Percentiles rank a stretch among this genome's conserved stretches.
phyloP scores from a whole-genome alignment of 345 rosid genomes.

The Noccaea bulbosa region DNA sequence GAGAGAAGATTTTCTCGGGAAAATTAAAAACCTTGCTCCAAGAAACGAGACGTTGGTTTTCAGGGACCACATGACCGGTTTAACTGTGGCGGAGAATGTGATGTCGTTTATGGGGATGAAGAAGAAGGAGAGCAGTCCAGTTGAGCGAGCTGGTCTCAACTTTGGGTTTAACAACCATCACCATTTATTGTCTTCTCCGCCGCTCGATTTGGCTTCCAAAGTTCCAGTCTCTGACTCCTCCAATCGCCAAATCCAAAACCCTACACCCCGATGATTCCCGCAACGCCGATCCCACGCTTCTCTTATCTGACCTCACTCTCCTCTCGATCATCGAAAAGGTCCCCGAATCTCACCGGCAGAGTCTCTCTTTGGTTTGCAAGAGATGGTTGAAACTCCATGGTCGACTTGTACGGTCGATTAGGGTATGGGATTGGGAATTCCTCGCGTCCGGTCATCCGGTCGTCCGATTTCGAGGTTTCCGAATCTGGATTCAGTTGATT shows the following conservation, averaged over 20 bases:
- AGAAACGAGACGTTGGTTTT: constrained; percentile 25
- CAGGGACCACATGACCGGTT: background rate
- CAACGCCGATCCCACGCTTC: constrained; percentile 63
- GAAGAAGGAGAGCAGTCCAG: constrained; percentile 50
- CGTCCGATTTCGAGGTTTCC: constrained; percentile 69
- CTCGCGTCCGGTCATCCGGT: constrained; percentile 71
- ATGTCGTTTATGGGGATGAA: constrained; percentile 54
- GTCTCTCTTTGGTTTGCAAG: constrained; percentile 77
- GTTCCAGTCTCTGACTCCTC: constrained; percentile 53
- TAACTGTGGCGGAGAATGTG: constrained; percentile 17
- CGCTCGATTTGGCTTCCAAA: constrained; percentile 63
- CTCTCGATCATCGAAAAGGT: constrained; percentile 62
- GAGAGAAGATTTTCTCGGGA: constrained; percentile 13
- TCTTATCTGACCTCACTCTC: constrained; percentile 73
- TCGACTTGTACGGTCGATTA: constrained; percentile 65
- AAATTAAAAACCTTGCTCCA: constrained; percentile 26
- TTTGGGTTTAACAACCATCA: constrained; percentile 60
- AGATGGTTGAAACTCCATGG: constrained; percentile 87
- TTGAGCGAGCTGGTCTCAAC: constrained; percentile 60
- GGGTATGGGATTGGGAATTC: constrained; percentile 72
- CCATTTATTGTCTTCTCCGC: constrained; percentile 38
- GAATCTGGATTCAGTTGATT: constrained; percentile 64
- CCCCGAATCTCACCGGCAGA: constrained; percentile 59
- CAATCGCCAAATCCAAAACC: constrained; percentile 53
- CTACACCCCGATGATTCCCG: constrained; percentile 49